A percentile compares a stretch with the other conserved stretches of the same genome.
Conservation (phyloP, 805 yeast genomes). For the Wickerhamiella hasegawae region DNA sequence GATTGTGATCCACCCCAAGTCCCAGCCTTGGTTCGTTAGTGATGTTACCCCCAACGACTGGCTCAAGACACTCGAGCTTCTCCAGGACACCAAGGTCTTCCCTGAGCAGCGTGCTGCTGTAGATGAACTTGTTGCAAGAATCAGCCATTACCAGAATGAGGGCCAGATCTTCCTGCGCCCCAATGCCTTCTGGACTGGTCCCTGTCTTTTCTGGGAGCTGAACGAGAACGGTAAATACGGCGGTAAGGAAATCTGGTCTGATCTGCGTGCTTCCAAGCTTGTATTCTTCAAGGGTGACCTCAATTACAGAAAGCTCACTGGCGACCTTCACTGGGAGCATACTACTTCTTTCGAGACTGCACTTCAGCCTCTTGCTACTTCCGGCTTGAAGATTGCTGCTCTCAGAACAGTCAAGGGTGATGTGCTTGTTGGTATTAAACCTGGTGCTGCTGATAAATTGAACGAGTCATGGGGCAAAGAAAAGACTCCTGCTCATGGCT, state of each 20-base stretch:
- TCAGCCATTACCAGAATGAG: conserved; percentile 27
- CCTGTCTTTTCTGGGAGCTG: conserved; percentile 59
- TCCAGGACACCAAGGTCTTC: conserved; percentile 38
- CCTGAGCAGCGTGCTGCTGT: conserved; percentile 30
- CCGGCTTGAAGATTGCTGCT: conserved; percentile 51
- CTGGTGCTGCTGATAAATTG: conserved; percentile 58
- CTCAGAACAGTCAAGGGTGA: conserved; percentile 94
- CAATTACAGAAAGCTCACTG: conserved; percentile 87
- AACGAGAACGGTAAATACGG: conserved; percentile 34
- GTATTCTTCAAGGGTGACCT: conserved; percentile 89
- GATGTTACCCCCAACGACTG: conserved; percentile 85
- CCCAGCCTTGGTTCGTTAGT: conserved; percentile 94
- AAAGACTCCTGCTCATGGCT: conserved; percentile 51
- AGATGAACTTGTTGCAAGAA: conserved; percentile 30
- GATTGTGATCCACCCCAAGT: conserved; percentile 73
- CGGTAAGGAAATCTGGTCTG: conserved; percentile 45
- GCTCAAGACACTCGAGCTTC: conserved; percentile 36
- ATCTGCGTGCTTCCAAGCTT: conserved; percentile 40
- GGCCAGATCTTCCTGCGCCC: conserved; percentile 39
- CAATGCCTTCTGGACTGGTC: conserved; percentile 77
- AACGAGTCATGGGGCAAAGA: conserved; percentile 37
- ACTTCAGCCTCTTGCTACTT: conserved; percentile 47
- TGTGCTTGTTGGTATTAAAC: conserved; percentile 67
- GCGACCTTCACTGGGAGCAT: conserved; percentile 77
- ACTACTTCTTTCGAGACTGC: conserved; percentile 60